Percentiles rank a stretch among this genome's conserved stretches.
Evolutionary conservation across 192 early-diverging fungal genomes (phyloP).

Genomic region (Coemansia sp.): DNA sequence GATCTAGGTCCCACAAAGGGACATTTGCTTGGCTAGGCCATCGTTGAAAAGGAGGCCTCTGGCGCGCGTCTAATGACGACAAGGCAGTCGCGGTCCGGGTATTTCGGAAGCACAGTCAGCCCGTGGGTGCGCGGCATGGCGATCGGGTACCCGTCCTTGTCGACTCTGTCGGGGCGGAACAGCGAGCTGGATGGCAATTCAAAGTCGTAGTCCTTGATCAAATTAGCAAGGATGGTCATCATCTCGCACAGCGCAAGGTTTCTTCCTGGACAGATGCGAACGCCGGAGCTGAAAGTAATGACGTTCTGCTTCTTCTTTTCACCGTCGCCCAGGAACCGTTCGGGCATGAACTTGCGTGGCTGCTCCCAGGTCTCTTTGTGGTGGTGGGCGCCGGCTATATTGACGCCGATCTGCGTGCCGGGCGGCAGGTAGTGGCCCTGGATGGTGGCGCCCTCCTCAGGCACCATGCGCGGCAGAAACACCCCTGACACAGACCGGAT

Average conservation of each 20-base stretch:
- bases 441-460: conserved; percentile 24
- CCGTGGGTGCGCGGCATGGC: conserved; percentile 22
- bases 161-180: conserved; percentile 10
- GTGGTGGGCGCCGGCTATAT: conserved; percentile 29
- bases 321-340: conserved; percentile 26
- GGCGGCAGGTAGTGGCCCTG: conserved; percentile 37
- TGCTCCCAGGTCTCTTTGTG: conserved; percentile 11
- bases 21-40: neutral
- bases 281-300: conserved; percentile 32
- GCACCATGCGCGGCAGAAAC: conserved; percentile 24
- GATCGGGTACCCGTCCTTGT: conserved; percentile 13
- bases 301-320: conserved; percentile 10
- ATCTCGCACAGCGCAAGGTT: conserved; percentile 33
- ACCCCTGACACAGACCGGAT: conserved; percentile 27
- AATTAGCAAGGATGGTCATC: conserved; percentile 21
- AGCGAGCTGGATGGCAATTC: conserved; percentile 5
- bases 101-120: conserved; percentile 18
- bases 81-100: conserved; percentile 31
- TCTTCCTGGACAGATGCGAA: conserved; percentile 31
- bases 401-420: conserved; percentile 18
- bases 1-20: neutral
- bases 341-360: conserved; percentile 32
- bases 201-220: conserved; percentile 35
- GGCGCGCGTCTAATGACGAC: conserved; percentile 12
- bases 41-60: neutral